phyloP scores from a whole-genome alignment of 257 asterid species.

The Scutellaria barbata region DNA sequence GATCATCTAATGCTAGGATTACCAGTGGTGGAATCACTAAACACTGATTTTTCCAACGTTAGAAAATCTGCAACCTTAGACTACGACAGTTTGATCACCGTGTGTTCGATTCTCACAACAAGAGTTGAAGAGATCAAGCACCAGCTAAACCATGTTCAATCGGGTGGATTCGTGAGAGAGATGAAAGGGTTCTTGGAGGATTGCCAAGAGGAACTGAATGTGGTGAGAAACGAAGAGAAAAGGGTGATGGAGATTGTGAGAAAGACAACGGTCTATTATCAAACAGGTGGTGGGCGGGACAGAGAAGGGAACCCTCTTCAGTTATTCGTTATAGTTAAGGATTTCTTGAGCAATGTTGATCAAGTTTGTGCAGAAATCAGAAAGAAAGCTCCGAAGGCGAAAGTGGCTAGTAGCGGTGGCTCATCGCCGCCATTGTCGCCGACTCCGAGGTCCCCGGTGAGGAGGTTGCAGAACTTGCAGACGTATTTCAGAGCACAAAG shows the following conservation, averaged over 20 bases:
- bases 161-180: constrained; percentile 51
- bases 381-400: constrained; percentile 49
- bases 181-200: constrained; percentile 77
- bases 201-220: constrained; percentile 68
- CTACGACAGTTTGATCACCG: constrained; percentile 49
- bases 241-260: constrained; percentile 70
- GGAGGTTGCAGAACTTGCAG: constrained; percentile 64
- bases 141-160: constrained; percentile 43
- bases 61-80: constrained; percentile 72
- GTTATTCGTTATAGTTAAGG: constrained; percentile 66
- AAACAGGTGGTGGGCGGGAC: constrained; percentile 54
- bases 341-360: constrained; percentile 70
- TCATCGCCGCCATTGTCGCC: constrained; percentile 65
- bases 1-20: constrained; percentile 62
- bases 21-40: constrained; percentile 49
- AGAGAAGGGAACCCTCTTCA: constrained; percentile 56
- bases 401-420: constrained; percentile 37
- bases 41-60: constrained; percentile 52
- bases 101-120: constrained; percentile 44
- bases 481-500: constrained; percentile 49
- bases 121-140: constrained; percentile 50
- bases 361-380: constrained; percentile 59
- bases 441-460: constrained; percentile 56
- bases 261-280: constrained; percentile 73
- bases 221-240: constrained; percentile 69